These are phyloP conservation scores for Neonectria coccinea DNA, from an alignment of 2,329 filamentous ascomycete genomes.

Conservation along the genomic window DNA sequence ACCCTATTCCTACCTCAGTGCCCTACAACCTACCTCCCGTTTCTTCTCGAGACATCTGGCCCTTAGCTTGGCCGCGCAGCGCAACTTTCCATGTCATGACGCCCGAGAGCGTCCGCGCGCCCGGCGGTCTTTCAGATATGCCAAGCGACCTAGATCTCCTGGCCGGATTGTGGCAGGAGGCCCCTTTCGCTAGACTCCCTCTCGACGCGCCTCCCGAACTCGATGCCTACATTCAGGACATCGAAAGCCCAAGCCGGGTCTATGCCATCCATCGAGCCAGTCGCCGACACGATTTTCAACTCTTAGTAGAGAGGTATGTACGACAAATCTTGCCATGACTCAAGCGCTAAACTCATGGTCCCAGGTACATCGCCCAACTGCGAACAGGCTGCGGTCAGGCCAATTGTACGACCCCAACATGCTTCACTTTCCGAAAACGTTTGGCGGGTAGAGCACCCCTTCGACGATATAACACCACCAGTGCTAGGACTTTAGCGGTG, in stretches of 20 bases:
- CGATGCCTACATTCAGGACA: constrained; percentile 64
- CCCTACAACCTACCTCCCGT: constrained; percentile 7
- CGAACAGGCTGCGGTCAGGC: constrained; percentile 80
- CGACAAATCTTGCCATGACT: background rate
- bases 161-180: constrained; percentile 71
- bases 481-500: constrained; percentile 82
- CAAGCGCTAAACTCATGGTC: constrained; percentile 29
- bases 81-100: constrained; percentile 43
- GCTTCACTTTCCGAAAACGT: constrained; percentile 81
- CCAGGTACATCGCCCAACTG: constrained; percentile 83
- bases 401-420: constrained; percentile 79
- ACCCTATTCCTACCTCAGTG: constrained; percentile 13
- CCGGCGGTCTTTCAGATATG: constrained; percentile 37
- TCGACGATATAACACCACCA: constrained; percentile 83
- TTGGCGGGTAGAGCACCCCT: constrained; percentile 75
- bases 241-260: constrained; percentile 71
- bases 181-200: constrained; percentile 69
- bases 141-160: constrained; percentile 61
- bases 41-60: constrained; percentile 2
- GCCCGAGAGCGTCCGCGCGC: constrained; percentile 36
- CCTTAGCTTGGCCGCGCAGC: constrained; percentile 8
- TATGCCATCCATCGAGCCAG: constrained; percentile 71
- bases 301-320: constrained; percentile 73
- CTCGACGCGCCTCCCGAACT: constrained; percentile 70
- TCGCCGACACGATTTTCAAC: constrained; percentile 73